Evolutionary conservation across 129 eudicot genomes (phyloP).

Genomic region (Erigeron canadensis): DNA sequence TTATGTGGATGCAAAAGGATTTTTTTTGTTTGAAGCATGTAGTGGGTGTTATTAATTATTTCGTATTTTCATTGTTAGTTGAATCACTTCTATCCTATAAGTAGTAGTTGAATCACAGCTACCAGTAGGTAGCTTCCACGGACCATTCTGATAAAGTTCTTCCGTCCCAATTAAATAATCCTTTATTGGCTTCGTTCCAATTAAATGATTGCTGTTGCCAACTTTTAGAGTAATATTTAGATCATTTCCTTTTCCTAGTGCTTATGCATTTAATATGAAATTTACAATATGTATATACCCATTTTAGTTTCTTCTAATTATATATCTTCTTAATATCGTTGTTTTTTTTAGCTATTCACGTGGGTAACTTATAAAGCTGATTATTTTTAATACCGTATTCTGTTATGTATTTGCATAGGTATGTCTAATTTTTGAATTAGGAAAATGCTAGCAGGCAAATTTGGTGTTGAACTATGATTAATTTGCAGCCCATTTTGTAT

Average conservation of each 20-base stretch:
- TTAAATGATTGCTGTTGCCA: background rate
- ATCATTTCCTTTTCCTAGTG: background rate
- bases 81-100: conserved; percentile 15
- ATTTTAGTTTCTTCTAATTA: background rate
- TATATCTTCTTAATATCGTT: background rate
- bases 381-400: no score
- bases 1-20: background rate
- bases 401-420: no score
- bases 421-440: background rate
- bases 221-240: background rate
- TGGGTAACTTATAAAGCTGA: no score
- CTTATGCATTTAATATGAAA: background rate
- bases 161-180: conserved; percentile 10
- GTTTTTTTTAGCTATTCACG: background rate
- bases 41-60: background rate
- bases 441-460: conserved; percentile 2
- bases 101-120: conserved; percentile 12
- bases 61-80: conserved; percentile 12
- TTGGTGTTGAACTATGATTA: background rate
- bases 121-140: background rate
- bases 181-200: background rate
- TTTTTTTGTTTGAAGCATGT: background rate
- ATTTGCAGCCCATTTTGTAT: background rate
- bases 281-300: background rate
- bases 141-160: conserved; percentile 10